These are phyloP conservation scores for Pholiota conissans DNA, from an alignment of 768 basidiomycete genomes.

Conservation along the genomic window DNA sequence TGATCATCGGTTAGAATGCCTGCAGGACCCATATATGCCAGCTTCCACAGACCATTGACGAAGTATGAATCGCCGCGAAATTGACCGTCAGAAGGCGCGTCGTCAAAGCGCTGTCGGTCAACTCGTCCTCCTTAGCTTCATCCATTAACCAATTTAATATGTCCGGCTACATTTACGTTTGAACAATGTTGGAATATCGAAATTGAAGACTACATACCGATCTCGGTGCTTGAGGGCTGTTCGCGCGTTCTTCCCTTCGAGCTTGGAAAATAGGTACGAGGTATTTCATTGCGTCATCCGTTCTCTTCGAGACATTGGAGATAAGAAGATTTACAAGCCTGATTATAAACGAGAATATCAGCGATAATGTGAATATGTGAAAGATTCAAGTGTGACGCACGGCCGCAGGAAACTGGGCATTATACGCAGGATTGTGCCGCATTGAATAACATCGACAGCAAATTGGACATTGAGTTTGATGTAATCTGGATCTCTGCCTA, in stretches of 20 bases:
- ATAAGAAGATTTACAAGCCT: neutral
- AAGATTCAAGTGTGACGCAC: slow-evolving; percentile 28
- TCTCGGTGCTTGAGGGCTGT: neutral
- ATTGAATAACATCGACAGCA: slow-evolving; percentile 33
- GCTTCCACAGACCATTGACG: slow-evolving; percentile 30
- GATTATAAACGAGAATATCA: no score
- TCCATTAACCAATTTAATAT: slow-evolving; percentile 22
- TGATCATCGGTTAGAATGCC: neutral
- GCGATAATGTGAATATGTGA: neutral
- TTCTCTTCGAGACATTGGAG: neutral
- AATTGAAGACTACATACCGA: neutral
- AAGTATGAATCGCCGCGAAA: slow-evolving; percentile 34
- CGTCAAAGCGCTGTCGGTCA: slow-evolving; percentile 2
- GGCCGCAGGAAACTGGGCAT: slow-evolving; percentile 42
- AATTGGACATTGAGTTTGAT: slow-evolving; percentile 32
- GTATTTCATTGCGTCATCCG: neutral
- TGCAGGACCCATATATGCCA: no score
- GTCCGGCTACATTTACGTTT: slow-evolving; percentile 8
- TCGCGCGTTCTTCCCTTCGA: slow-evolving; percentile 2
- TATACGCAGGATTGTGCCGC: slow-evolving; percentile 28
- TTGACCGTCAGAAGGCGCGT: slow-evolving; percentile 13
- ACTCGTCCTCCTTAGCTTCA: slow-evolving; percentile 22
- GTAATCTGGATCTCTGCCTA: slow-evolving; percentile 44
- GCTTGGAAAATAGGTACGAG: slow-evolving; percentile 2
- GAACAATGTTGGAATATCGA: neutral